Conservation (phyloP, 1,139 yeast genomes). For the Pichia sp. region DNA sequence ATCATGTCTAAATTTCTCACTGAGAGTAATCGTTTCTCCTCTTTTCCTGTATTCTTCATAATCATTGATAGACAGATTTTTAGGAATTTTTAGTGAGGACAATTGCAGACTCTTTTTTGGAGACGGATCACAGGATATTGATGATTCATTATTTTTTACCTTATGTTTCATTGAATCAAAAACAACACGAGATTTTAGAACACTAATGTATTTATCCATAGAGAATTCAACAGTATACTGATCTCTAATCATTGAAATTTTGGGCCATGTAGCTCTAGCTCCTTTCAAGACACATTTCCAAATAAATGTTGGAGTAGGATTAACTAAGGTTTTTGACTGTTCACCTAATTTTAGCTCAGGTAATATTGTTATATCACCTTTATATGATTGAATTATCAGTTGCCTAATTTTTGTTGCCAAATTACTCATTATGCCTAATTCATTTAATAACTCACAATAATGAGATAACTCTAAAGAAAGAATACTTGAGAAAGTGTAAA, state of each 20-base stretch:
- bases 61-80: not conserved
- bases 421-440: slow-evolving; percentile 70
- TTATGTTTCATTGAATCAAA: slow-evolving; percentile 18
- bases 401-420: slow-evolving; percentile 67
- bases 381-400: slow-evolving; percentile 75
- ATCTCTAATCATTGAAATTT: slow-evolving; percentile 72
- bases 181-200: slow-evolving; percentile 60
- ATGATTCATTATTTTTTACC: not conserved
- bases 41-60: slow-evolving; percentile 1
- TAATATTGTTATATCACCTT: slow-evolving; percentile 88
- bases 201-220: slow-evolving; percentile 68
- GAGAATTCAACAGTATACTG: slow-evolving; percentile 90
- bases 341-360: slow-evolving; percentile 65
- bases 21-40: slow-evolving; percentile 8
- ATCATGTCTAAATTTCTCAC: slow-evolving; percentile 6
- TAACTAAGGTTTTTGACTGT: slow-evolving; percentile 56
- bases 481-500: slow-evolving; percentile 49
- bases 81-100: not conserved
- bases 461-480: slow-evolving; percentile 71
- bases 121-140: slow-evolving; percentile 6
- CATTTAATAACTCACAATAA: slow-evolving; percentile 63
- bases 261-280: slow-evolving; percentile 92
- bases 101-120: slow-evolving; percentile 1
- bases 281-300: slow-evolving; percentile 72
- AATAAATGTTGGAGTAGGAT: slow-evolving; percentile 75